Evolutionary conservation across 495 filamentous ascomycete genomes (phyloP).

Genomic region (Cercophora sp.): DNA sequence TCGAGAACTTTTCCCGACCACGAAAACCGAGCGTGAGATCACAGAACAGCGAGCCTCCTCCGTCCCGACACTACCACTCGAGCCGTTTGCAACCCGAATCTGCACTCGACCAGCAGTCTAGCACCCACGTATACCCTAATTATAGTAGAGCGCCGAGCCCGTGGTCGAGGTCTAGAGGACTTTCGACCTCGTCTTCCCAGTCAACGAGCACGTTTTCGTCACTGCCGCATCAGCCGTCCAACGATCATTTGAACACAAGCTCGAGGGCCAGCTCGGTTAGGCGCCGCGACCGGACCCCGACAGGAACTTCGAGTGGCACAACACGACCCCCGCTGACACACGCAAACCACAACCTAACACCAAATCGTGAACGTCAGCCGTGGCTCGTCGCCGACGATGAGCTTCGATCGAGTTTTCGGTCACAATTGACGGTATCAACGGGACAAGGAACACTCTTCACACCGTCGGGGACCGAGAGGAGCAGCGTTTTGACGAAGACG

Average conservation of each 20-base stretch:
- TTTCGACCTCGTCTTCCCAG: constrained; percentile 44
- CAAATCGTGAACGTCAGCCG: constrained; percentile 36
- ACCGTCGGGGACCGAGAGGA: constrained; percentile 75
- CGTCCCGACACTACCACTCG: constrained; percentile 23
- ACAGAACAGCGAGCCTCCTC: constrained; percentile 32
- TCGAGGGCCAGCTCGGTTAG: constrained; percentile 21
- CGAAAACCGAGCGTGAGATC: constrained; percentile 45
- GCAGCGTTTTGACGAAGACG: constrained; percentile 74
- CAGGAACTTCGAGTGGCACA: constrained; percentile 10
- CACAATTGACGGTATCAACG: constrained; percentile 62
- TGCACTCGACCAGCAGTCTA: constrained; percentile 27
- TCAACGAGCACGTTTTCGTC: constrained; percentile 43
- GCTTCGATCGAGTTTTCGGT: constrained; percentile 68
- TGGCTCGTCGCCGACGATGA: constrained; percentile 47
- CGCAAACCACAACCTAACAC: constrained; percentile 15
- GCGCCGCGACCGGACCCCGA: constrained; percentile 19
- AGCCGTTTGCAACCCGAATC: constrained; percentile 27
- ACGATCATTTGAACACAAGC: constrained; percentile 21
- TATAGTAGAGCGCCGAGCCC: constrained; percentile 17
- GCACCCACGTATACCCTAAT: constrained; percentile 17
- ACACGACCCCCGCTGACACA: constrained; percentile 16
- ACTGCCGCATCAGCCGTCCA: constrained; percentile 31
- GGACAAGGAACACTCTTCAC: constrained; percentile 65
- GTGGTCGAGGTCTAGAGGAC: constrained; percentile 38
- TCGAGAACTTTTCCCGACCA: constrained; percentile 53